phyloP scores from a whole-genome alignment of 352 stramenopile species.

The Peronosclerospora sorghi region DNA sequence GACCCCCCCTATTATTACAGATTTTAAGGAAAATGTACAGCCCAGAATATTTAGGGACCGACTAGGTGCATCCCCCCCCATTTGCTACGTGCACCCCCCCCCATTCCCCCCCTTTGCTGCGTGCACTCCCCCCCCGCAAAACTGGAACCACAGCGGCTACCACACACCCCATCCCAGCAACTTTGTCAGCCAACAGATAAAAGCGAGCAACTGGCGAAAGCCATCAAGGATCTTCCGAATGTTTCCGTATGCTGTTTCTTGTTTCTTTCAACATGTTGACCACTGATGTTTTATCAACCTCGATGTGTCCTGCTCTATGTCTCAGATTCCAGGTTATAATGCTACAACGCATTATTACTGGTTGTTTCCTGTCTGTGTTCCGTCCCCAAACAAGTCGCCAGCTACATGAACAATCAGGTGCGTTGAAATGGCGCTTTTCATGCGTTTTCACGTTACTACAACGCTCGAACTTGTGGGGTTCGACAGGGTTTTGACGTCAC shows the following conservation, averaged over 20 bases:
- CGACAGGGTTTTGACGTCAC: constrained; percentile 71
- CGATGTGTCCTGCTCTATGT: not conserved
- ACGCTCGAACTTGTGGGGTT: not conserved
- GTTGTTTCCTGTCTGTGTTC: constrained; percentile 68
- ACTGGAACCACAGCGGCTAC: too few relatives aligned
- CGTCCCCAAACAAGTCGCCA: constrained; percentile 38
- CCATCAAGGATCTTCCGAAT: constrained; percentile 42
- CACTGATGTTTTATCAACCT: not conserved
- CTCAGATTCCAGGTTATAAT: constrained; percentile 43
- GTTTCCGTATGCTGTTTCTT: constrained; percentile 26
- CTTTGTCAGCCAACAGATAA: too few relatives aligned
- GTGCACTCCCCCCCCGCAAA: too few relatives aligned
- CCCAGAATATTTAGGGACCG: too few relatives aligned
- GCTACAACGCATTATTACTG: constrained; percentile 72
- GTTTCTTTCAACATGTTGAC: not conserved
- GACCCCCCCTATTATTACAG: too few relatives aligned
- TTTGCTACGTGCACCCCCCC: too few relatives aligned
- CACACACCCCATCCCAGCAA: too few relatives aligned
- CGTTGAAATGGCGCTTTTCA: not conserved
- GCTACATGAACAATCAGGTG: constrained; percentile 68
- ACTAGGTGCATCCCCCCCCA: too few relatives aligned
- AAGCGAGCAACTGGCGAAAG: constrained; percentile 48
- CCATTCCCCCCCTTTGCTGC: too few relatives aligned
- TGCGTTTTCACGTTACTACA: too few relatives aligned
- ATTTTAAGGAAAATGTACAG: too few relatives aligned